Percentiles rank a stretch among this genome's conserved stretches.
phyloP scores from a whole-genome alignment of 2,329 filamentous ascomycete genomes.

The Kalmusia sp. region DNA sequence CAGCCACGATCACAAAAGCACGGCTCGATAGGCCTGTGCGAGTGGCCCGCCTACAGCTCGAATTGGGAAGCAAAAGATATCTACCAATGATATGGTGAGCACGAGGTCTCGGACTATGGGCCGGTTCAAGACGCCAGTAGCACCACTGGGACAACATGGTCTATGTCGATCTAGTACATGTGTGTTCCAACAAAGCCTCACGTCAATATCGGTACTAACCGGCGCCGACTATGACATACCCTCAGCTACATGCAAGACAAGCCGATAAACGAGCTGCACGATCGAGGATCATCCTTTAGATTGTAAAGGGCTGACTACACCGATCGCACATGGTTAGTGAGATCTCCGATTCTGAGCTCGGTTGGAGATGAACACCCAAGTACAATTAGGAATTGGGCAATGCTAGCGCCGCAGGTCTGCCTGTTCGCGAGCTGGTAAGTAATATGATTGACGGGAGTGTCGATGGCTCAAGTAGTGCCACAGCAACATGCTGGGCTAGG shows the following conservation, averaged over 20 bases:
- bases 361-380: no score
- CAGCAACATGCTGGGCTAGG: no score
- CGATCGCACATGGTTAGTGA: neutral
- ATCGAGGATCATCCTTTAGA: neutral
- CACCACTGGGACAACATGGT: neutral
- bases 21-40: neutral
- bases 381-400: no score
- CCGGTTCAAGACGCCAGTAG: neutral
- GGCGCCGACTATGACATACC: constrained; percentile 6
- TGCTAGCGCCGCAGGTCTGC: no score
- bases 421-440: no score
- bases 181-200: neutral
- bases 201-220: constrained; percentile 1
- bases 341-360: no score
- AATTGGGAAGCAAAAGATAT: neutral
- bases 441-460: neutral
- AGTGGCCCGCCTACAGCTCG: neutral
- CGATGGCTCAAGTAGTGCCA: neutral
- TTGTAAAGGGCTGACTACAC: neutral
- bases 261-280: neutral
- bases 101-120: neutral
- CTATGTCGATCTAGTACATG: constrained; percentile 4
- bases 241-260: neutral
- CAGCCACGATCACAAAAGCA: neutral
- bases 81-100: neutral